Evolutionary conservation across 2,329 filamentous ascomycete genomes (phyloP).

Genomic region (Hypoxylon sp.): DNA sequence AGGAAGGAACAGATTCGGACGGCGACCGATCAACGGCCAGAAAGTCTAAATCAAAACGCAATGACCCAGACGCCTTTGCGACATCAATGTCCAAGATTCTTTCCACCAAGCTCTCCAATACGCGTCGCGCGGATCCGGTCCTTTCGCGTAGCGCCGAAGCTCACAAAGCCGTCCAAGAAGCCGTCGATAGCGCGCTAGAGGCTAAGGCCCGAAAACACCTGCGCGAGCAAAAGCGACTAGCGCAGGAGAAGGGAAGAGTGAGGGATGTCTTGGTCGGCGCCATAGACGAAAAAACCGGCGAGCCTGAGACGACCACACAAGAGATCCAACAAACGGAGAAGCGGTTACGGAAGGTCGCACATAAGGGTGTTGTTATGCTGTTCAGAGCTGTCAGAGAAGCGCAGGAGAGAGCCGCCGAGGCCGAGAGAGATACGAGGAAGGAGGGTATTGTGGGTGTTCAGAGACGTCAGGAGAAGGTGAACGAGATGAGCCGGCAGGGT

Average conservation of each 20-base stretch:
- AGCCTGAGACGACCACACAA: slow-evolving; percentile 62
- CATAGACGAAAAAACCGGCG: slow-evolving; percentile 64
- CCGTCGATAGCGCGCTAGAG: slow-evolving; percentile 83
- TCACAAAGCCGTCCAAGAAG: slow-evolving; percentile 76
- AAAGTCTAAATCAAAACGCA: slow-evolving; percentile 79
- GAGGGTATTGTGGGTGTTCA: slow-evolving; percentile 83
- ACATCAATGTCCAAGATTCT: slow-evolving; percentile 95
- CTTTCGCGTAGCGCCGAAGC: slow-evolving; percentile 84
- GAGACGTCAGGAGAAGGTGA: slow-evolving; percentile 86
- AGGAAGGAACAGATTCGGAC: slow-evolving; percentile 56
- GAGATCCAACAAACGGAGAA: slow-evolving; percentile 79
- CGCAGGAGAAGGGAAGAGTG: slow-evolving; percentile 87
- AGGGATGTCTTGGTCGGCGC: slow-evolving; percentile 82
- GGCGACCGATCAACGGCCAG: slow-evolving; percentile 50
- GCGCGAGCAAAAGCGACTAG: slow-evolving; percentile 82
- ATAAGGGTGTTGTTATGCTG: slow-evolving; percentile 93
- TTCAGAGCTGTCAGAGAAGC: slow-evolving; percentile 96
- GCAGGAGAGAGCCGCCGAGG: slow-evolving; percentile 87
- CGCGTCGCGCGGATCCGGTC: slow-evolving; percentile 90
- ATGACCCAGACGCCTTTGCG: slow-evolving; percentile 91
- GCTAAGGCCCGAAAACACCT: slow-evolving; percentile 83
- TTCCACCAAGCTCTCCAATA: slow-evolving; percentile 84
- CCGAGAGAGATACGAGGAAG: slow-evolving; percentile 76
- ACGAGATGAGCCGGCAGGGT: slow-evolving; percentile 96
- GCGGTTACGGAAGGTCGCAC: slow-evolving; percentile 85